Base-by-base conservation (phyloP, 805 yeast species). In the Wickerhamomyces silvicola region DNA sequence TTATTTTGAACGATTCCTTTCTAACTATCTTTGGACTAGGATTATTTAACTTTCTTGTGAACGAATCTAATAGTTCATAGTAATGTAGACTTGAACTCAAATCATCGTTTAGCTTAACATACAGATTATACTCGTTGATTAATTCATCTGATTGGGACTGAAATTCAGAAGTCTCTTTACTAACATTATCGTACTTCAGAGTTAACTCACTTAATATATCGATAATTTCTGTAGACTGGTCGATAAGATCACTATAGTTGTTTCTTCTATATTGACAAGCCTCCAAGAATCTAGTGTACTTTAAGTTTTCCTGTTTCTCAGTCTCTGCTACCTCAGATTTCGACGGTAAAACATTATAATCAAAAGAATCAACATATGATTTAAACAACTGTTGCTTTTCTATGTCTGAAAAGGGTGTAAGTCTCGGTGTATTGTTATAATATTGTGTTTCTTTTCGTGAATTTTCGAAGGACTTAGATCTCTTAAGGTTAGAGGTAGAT, bases 41-140 rank as follows among this genome's bases (percentile, higher is more conserved):
- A 17, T 76, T 70, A 42, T 86, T 81, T 39, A 90, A 67, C 25
- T 68, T 66, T 35, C 75, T 70, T 22, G 84, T 79, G 24, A 85
- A 78, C 4, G 70, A 61, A 33, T 86, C 94, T 32, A 90, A 60
- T 14, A 73, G 64, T 41, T 81, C 87, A 52, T 85, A 88, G 32
- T 75, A 66, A 13, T 62, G 54, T 35, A 90, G 64, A 30, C 72
- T 67, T 2, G 45, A 32, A 13, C 67, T 61, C 16, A 85, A 54
- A 4, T 70, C 72, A 1, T 50, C 46, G 19, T 70, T 62, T 24
- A 76, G 59, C 2, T 41, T 39, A 13, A 59, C 57, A 32, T 72
- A 62, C 10, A 60, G 58, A 1, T 54, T 51, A 30, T 78, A 72
- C 33, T 68, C 67, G 2, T 53, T 52, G 31, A 78, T 59, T 34